phyloP scores from a whole-genome alignment of 2,329 filamentous ascomycete genomes.

The Cytospora piceicola region DNA sequence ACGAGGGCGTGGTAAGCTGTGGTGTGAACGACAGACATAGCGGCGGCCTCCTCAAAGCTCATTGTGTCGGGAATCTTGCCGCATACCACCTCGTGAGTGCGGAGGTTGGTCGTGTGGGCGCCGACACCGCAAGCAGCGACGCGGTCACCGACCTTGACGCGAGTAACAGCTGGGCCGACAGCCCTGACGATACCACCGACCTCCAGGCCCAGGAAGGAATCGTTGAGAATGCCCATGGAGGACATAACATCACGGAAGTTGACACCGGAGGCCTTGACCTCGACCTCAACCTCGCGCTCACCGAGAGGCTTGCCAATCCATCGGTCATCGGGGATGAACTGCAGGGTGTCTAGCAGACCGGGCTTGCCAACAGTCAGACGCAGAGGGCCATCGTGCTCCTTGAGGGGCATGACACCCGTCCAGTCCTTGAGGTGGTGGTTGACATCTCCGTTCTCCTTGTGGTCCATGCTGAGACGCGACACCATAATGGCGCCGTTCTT shows the following conservation, averaged over 20 bases:
- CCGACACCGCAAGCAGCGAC: background rate
- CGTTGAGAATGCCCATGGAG: constrained; percentile 1
- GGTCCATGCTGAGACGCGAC: constrained; percentile 22
- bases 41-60: constrained; percentile 40
- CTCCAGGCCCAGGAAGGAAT: background rate
- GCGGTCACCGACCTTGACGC: constrained; percentile 6
- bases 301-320: constrained; percentile 16
- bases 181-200: background rate
- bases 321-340: constrained; percentile 23
- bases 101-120: background rate
- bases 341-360: constrained; percentile 26
- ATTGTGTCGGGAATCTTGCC: constrained; percentile 39
- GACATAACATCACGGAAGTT: constrained; percentile 8
- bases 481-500: constrained; percentile 20
- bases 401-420: constrained; percentile 22
- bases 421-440: constrained; percentile 27
- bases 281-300: constrained; percentile 38
- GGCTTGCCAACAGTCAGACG: constrained; percentile 26
- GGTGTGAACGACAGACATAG: constrained; percentile 38
- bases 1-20: constrained; percentile 40
- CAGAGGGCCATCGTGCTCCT: constrained; percentile 25
- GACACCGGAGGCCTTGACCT: constrained; percentile 33
- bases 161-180: background rate
- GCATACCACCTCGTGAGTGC: background rate
- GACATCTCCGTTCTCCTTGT: constrained; percentile 23